Evolutionary conservation across 805 yeast genomes (phyloP), one percentile per base, ranked within the genome.

Genomic region (Soucietia sequanensis): DNA sequence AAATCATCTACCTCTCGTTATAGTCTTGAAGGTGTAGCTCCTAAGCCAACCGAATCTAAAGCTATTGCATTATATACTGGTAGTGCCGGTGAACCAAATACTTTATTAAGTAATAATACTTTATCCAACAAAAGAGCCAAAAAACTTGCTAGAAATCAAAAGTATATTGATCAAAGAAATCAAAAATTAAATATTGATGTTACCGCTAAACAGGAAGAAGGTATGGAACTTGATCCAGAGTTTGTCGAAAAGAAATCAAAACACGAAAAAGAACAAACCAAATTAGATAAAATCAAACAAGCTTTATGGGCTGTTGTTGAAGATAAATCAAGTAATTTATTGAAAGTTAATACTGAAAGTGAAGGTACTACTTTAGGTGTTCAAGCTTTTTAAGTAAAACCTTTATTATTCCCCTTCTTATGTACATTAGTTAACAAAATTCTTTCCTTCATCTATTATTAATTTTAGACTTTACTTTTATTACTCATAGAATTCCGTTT

Each of bases 281-380:
- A 63, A 41, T 62, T 74, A 46, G 72, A 68, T 44, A 52, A 70
- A 39, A 72, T 82, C 33, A 80, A 82, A 61, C 72, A 72, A 28
- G 84, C 87, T 5, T 70, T 84, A 22, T 83, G 90, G 87, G 68
- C 76, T 2, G 81, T 79, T n/a, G 70, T 83, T 25, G 85, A 78
- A 36, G 84, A 80, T 52, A 62, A 68, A 20, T 66, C 76, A 4
- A 58, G 71, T 24, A 66, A 66, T 22, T 70, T 71, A 13, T 60
- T 77, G 39, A 60, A 67, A 21, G 56, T 70, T 30, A 58, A 65
- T 18, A 50, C 60, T 7, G 59, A 69, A 17, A 85, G 87, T 24
- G 78, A 80, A 53, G 96, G 96, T 38, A 89, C 96, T 22, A 83
- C 95, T 9, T 62, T 89, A 44, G 96, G 96, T 27, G 79, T 82